Conservation (phyloP, 208 protist genomes). For the Entamoeba nuttalli region DNA sequence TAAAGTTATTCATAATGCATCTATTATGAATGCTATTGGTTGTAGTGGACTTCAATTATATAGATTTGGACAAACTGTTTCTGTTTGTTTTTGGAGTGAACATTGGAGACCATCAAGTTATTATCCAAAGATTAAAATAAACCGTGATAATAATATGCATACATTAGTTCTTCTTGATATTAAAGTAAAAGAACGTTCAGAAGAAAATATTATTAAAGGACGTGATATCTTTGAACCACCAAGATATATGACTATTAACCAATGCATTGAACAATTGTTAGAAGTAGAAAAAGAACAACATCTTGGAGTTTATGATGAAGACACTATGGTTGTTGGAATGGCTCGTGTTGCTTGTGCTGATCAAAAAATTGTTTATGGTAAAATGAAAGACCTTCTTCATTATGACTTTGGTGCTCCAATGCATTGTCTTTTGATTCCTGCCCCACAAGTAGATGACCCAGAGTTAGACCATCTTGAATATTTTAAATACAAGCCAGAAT, state of each 20-base stretch:
- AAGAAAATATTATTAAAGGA: slow-evolving; percentile 74
- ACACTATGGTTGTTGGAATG: slow-evolving; percentile 72
- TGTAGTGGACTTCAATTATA: slow-evolving; percentile 95
- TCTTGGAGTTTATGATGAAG: slow-evolving; percentile 33
- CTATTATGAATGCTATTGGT: slow-evolving; percentile 94
- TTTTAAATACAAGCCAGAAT: not conserved
- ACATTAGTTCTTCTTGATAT: slow-evolving; percentile 89
- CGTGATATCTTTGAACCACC: slow-evolving; percentile 82
- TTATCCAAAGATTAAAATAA: slow-evolving; percentile 78
- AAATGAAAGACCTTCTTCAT: slow-evolving; percentile 60
- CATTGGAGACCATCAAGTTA: slow-evolving; percentile 83
- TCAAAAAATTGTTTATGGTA: slow-evolving; percentile 72
- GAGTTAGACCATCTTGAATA: not conserved
- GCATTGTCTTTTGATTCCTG: slow-evolving; percentile 79
- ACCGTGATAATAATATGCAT: slow-evolving; percentile 71
- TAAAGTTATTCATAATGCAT: slow-evolving; percentile 90
- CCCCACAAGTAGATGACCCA: not conserved
- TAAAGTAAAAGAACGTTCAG: slow-evolving; percentile 89
- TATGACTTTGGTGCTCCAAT: slow-evolving; percentile 86
- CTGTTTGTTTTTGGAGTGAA: slow-evolving; percentile 84
- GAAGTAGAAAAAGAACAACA: slow-evolving; percentile 63
- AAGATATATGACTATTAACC: slow-evolving; percentile 88
- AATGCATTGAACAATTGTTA: slow-evolving; percentile 77
- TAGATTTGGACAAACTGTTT: slow-evolving; percentile 83
- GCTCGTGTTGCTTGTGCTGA: slow-evolving; percentile 73